Base-by-base conservation (phyloP, 2,329 filamentous ascomycete genomes). In the Microcyclosporella mali region DNA sequence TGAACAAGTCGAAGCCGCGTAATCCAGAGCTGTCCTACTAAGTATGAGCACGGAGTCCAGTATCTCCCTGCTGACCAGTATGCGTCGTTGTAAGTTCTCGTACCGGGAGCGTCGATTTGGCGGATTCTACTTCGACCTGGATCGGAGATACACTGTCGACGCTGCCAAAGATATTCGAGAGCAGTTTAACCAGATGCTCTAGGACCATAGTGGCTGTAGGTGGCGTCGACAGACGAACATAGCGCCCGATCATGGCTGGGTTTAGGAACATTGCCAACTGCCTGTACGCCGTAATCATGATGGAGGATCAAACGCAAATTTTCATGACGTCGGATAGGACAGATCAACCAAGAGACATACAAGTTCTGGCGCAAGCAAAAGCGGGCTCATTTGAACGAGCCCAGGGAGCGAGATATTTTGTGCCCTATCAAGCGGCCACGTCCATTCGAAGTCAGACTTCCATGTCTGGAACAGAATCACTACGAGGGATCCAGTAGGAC, bases 71-170 rank as follows among this genome's bases (percentile, higher is more conserved):
- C 21, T 25, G 9, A 25, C 21, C 4, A 25, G 4, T 25, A 4
- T 25, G n/a, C n/a, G 6, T 25, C 21, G 9, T 9, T 9, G 4
- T 9, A 25, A 9, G 21, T 44, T 44, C 57, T 62, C 61, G 18
- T 60, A 65, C 16, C 73, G 78, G 2, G 68, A 76, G 56, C 71
- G 64, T 6, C 75, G 64, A 30, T 82, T 80, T 50, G 74, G 69
- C 1, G 79, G 80, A 1, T 80, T 84, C 56, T 59, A 68, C 2
- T 83, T 77, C 46, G 73, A 76, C 50, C 75, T 70, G 53, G 48
- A 64, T 2, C 66, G 79, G 52, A 71, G 70, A 45, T 71, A 73
- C 34, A 78, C 76, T 0, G 75, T 70, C 33, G 67, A 70, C 10
- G 69, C 70, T 8, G 52, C 51, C 1, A 60, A 64, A 0, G 66